These are phyloP conservation scores for Quercus phellos DNA, from an alignment of 331 rosid species.

Conservation along the genomic window DNA sequence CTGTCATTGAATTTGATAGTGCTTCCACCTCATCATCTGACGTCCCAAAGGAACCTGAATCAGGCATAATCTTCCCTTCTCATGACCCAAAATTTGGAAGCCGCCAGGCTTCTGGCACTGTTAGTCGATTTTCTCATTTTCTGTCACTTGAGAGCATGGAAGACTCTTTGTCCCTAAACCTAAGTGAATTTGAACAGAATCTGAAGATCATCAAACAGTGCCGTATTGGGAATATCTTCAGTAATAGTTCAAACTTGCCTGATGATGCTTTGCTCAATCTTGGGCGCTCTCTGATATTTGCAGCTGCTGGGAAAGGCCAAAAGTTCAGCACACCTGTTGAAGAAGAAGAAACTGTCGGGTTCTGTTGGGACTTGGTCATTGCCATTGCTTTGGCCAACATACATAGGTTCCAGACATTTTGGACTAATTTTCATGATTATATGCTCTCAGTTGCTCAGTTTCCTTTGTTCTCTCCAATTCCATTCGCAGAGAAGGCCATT, in stretches of 20 bases:
- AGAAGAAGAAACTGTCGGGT: constrained; percentile 85
- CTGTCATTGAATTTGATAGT: constrained; percentile 55
- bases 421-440: constrained; percentile 71
- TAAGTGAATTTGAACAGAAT: constrained; percentile 79
- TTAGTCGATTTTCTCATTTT: constrained; percentile 44
- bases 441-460: constrained; percentile 70
- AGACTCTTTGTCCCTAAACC: constrained; percentile 54
- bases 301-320: constrained; percentile 96
- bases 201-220: constrained; percentile 74
- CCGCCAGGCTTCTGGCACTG: constrained; percentile 41
- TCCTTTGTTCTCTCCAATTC: constrained; percentile 84
- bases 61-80: constrained; percentile 39
- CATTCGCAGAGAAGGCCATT: constrained; percentile 74
- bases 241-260: constrained; percentile 51
- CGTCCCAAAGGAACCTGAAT: constrained; percentile 32
- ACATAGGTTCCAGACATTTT: constrained; percentile 57
- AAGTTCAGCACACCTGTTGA: constrained; percentile 79
- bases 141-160: constrained; percentile 54
- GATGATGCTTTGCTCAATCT: constrained; percentile 62
- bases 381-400: constrained; percentile 51
- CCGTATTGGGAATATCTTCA: constrained; percentile 65
- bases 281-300: constrained; percentile 66
- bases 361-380: constrained; percentile 84
- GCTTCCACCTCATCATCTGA: constrained; percentile 27
- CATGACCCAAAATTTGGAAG: constrained; percentile 39